Base-by-base conservation (phyloP, 768 basidiomycete species). In the Rhizopogon sp. region DNA sequence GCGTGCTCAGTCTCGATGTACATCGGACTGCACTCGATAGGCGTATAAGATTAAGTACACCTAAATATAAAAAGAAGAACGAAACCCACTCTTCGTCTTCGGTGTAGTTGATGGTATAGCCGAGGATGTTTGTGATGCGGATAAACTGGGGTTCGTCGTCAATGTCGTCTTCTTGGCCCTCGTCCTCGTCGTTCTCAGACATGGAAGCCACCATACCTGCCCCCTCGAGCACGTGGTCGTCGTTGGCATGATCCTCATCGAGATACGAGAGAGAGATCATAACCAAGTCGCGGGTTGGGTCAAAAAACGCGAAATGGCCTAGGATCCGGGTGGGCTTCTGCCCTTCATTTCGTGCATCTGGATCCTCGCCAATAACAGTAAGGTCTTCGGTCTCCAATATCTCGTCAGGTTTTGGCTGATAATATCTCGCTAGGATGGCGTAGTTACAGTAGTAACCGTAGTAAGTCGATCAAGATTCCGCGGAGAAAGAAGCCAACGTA, bases 1-100 rank as follows among this genome's bases (percentile, higher is more conserved):
- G 85, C 84, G 52, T 74, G 77, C 16, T 73, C 58, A 0, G 88
- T 89, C 59, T 88, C 82, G 22, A 92, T 73, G 55, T 75, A 88
- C 9, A 89, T 67, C 1, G 85, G 80, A 16, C 88, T 90, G 58
- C 20, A 45, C 51, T 43, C 39, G 33, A 20, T 52, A 39, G 52
- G 53, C 7, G 14, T 28, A 52, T 31, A 47, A 13, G 37, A 13
- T 56, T 29, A 52, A 42, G 6, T 42, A 53, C 5, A 14, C 16
- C 5, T 10, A 52, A 5, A 14, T n/a, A 4, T 10, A 53, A n/a
- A 37, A 44, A 41, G 60, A 1, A 47, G 50, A 46, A 31, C 59
- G 31, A 16, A 25, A 68, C 85, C 55, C 61, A 88, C 88, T 79
- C 79, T 43, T 78, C 66, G 28, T 63, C 62, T 39, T 74, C 70